Conservation (phyloP, 2,329 filamentous ascomycete genomes). For the Blumeria hordei region DNA sequence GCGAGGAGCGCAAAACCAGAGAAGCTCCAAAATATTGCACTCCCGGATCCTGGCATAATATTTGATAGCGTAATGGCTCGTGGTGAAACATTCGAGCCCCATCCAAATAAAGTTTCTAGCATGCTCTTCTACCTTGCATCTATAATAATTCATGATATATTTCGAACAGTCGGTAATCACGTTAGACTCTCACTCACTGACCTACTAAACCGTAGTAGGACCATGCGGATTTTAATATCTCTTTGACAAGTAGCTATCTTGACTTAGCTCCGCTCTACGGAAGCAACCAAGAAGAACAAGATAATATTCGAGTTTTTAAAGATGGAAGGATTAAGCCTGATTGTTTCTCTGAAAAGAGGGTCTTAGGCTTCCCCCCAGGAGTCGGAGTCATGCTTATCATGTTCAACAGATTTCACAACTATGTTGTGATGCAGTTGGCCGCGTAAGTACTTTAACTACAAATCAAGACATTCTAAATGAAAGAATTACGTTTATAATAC, state of each 20-base stretch:
- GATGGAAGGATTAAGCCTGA: constrained; percentile 52
- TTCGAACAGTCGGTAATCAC: constrained; percentile 24
- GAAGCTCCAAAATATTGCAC: constrained; percentile 32
- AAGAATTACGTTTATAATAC: background rate
- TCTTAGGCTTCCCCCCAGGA: constrained; percentile 47
- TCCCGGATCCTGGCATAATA: constrained; percentile 37
- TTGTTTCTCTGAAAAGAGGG: constrained; percentile 43
- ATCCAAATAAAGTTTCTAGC: constrained; percentile 49
- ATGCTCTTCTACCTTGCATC: constrained; percentile 54
- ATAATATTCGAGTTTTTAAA: constrained; percentile 33
- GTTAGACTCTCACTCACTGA: constrained; percentile 1
- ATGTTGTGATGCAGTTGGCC: constrained; percentile 55
- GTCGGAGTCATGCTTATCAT: constrained; percentile 50
- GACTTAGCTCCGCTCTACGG: constrained; percentile 54
- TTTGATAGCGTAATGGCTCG: constrained; percentile 36
- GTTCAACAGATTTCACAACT: constrained; percentile 57
- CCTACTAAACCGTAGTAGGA: constrained; percentile 15
- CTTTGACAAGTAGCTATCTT: constrained; percentile 48
- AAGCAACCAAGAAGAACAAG: constrained; percentile 27
- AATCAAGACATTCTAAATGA: background rate
- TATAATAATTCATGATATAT: constrained; percentile 41
- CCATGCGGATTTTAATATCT: constrained; percentile 35
- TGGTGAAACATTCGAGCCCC: constrained; percentile 28
- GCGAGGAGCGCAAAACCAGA: constrained; percentile 37
- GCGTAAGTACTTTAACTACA: constrained; percentile 13